Conservation (phyloP, 441 rosid species). For the Eruca vesicaria region DNA sequence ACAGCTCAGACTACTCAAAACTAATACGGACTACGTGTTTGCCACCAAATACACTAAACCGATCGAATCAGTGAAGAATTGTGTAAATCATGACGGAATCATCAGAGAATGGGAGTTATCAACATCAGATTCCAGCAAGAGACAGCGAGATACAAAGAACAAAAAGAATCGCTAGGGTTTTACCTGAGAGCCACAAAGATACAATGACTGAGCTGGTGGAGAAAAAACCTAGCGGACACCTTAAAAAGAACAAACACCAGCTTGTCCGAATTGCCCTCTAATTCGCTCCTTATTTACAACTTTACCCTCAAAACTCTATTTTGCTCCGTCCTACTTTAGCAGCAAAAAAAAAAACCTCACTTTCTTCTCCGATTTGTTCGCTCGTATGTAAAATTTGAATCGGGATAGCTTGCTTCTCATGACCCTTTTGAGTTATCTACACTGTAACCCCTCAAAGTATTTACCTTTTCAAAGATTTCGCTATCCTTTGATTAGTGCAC, state of each 20-base stretch:
- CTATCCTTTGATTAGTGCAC: constrained; percentile 29
- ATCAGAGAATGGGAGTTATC: background rate
- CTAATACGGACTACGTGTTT: background rate
- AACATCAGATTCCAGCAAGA: constrained; percentile 7
- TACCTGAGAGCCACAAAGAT: constrained; percentile 31
- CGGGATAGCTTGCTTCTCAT: constrained; percentile 25
- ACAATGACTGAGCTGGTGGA: constrained; percentile 10
- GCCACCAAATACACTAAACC: constrained; percentile 10
- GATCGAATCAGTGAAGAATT: background rate
- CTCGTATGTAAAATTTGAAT: constrained; percentile 15
- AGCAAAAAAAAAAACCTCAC: too few relatives aligned
- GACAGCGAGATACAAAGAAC: background rate
- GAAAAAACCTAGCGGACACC: constrained; percentile 31
- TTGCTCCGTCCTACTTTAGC: background rate
- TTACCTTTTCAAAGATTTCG: constrained; percentile 5
- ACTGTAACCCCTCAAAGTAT: constrained; percentile 14
- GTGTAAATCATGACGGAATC: constrained; percentile 8
- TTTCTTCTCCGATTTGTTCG: constrained; percentile 7
- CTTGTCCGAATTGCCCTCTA: constrained; percentile 30
- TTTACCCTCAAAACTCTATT: constrained; percentile 12
- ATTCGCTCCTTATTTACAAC: constrained; percentile 7
- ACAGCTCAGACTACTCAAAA: background rate
- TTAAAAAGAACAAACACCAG: constrained; percentile 25
- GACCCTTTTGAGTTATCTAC: constrained; percentile 24
- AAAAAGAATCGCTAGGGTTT: constrained; percentile 20